Conservation (phyloP, 192 early-diverging fungal species). For the Lobosporangium transversale region DNA sequence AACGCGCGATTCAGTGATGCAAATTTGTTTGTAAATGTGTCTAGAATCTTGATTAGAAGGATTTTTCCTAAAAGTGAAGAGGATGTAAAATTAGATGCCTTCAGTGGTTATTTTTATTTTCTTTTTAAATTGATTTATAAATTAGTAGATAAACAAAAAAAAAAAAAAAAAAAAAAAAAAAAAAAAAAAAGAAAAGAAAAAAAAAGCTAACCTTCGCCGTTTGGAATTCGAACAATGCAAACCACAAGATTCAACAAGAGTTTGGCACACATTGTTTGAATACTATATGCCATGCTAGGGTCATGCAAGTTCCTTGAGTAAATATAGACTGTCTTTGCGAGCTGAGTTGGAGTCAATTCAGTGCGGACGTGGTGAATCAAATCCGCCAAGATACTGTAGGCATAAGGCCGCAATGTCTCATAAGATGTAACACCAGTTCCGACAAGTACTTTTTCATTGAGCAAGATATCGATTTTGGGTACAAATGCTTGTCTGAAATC, state of each 20-base stretch:
- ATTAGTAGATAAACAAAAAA: no score
- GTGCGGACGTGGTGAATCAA: conserved; percentile 94
- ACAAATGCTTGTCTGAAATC: conserved; percentile 92
- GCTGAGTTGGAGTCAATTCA: conserved; percentile 82
- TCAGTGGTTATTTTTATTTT: no score
- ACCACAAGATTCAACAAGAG: conserved; percentile 93
- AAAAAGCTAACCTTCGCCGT: conserved; percentile 67
- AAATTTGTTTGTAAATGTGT: conserved; percentile 86
- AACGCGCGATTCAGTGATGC: conserved; percentile 73
- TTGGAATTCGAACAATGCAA: conserved; percentile 76
- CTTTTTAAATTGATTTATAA: no score
- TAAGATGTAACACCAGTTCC: conserved; percentile 93
- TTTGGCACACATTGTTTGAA: conserved; percentile 98
- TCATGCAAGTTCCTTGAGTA: conserved; percentile 96
- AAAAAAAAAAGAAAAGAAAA: no score
- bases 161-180: no score
- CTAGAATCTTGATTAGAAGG: conserved; percentile 82
- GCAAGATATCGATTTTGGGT: conserved; percentile 88
- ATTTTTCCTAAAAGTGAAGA: conserved; percentile 61
- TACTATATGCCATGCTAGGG: conserved; percentile 84
- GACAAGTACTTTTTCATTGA: conserved; percentile 94
- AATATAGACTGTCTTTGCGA: conserved; percentile 86
- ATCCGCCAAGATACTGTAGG: conserved; percentile 95
- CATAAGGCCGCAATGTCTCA: conserved; percentile 90
- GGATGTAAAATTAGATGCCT: background rate